Conservation (phyloP, 768 basidiomycete genomes). For the Collybia mongolica region DNA sequence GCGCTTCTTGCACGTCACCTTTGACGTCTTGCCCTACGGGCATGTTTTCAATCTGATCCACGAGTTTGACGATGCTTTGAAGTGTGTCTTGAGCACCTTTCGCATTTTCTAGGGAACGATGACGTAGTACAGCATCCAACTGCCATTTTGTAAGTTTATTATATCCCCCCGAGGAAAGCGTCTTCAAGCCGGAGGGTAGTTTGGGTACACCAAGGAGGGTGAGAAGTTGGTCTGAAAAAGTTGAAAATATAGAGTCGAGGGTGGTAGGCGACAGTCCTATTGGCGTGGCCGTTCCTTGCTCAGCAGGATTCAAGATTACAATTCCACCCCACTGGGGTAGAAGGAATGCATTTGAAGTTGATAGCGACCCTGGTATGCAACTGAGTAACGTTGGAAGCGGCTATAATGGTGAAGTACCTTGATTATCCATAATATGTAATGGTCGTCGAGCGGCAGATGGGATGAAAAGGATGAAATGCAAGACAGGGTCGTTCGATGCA, state of each 20-base stretch:
- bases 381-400: slow-evolving; percentile 9
- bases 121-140: slow-evolving; percentile 73
- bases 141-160: slow-evolving; percentile 66
- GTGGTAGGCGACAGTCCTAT: slow-evolving; percentile 39
- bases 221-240: slow-evolving; percentile 72
- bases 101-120: slow-evolving; percentile 68
- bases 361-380: slow-evolving; percentile 39
- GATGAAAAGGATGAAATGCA: slow-evolving; percentile 90
- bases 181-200: slow-evolving; percentile 47
- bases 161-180: slow-evolving; percentile 11
- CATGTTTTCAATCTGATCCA: slow-evolving; percentile 89
- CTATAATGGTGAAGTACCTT: slow-evolving; percentile 34
- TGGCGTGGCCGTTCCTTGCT: slow-evolving; percentile 20
- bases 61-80: slow-evolving; percentile 78
- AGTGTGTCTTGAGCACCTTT: slow-evolving; percentile 72
- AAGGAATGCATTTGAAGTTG: slow-evolving; percentile 69
- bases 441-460: slow-evolving; percentile 73
- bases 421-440: slow-evolving; percentile 57
- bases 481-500: slow-evolving; percentile 88
- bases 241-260: slow-evolving; percentile 53
- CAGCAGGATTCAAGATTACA: slow-evolving; percentile 65
- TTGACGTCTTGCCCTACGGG: slow-evolving; percentile 79
- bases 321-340: slow-evolving; percentile 95
- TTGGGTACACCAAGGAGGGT: slow-evolving; percentile 79
- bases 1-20: slow-evolving; percentile 66